These are phyloP conservation scores for Neophaeococcomyces mojaviensis DNA, from an alignment of 2,329 filamentous ascomycete species.

Conservation along the genomic window DNA sequence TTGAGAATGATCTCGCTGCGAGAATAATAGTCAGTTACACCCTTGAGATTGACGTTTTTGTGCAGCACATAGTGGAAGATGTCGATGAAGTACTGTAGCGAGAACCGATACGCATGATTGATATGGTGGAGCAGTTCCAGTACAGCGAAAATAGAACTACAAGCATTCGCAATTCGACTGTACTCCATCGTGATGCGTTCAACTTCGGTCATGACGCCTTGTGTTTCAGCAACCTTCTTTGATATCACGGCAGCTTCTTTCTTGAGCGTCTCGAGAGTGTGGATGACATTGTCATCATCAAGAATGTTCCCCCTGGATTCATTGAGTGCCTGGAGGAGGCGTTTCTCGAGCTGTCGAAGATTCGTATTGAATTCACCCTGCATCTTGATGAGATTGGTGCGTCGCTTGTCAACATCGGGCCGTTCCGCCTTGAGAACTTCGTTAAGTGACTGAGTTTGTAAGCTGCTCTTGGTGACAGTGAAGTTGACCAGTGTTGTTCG, in stretches of 20 bases:
- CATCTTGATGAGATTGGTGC: constrained; percentile 95
- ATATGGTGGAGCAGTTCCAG: constrained; percentile 95
- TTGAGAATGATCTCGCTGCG: constrained; percentile 85
- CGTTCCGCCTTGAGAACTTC: constrained; percentile 96
- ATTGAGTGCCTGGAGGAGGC: constrained; percentile 86
- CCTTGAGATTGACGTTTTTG: constrained; percentile 64
- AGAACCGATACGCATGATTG: constrained; percentile 99
- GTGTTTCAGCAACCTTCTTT: constrained; percentile 89
- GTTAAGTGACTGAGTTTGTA: constrained; percentile 95
- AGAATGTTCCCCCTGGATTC: constrained; percentile 96
- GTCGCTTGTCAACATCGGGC: constrained; percentile 90
- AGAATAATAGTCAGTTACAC: constrained; percentile 64
- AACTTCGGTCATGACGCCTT: constrained; percentile 96
- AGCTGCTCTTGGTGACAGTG: constrained; percentile 95
- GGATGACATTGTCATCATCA: constrained; percentile 95
- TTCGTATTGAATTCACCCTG: constrained; percentile 99
- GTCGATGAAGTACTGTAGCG: constrained; percentile 92
- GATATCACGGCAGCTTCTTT: constrained; percentile 95
- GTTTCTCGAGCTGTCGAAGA: constrained; percentile 88
- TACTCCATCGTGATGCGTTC: constrained; percentile 94
- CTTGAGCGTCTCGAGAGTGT: constrained; percentile 95
- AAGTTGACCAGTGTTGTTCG: constrained; percentile 99
- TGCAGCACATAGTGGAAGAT: constrained; percentile 92
- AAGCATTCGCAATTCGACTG: constrained; percentile 84
- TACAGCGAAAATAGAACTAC: constrained; percentile 94